Evolutionary conservation across 2,329 filamentous ascomycete genomes (phyloP).

Genomic region (Fusarium xylarioides): DNA sequence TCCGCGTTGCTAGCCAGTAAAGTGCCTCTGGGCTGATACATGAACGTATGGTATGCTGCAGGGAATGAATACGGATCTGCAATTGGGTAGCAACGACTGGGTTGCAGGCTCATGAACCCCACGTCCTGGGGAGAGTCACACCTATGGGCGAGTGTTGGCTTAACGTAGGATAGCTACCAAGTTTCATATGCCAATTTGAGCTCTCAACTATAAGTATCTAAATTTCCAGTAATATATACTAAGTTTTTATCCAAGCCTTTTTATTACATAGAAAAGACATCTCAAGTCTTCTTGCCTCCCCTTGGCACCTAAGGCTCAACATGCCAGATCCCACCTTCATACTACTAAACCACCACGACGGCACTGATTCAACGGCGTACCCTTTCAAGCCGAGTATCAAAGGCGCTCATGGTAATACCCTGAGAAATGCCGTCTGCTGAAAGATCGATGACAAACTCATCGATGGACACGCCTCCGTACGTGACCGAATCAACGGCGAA

Average conservation of each 20-base stretch:
- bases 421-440: not conserved
- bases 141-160: rapidly evolving
- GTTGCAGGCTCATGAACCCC: not conserved
- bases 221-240: rapidly evolving
- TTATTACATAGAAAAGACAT: not conserved
- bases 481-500: not conserved
- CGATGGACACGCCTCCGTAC: not conserved
- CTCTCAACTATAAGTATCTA: not conserved
- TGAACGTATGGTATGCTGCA: not conserved
- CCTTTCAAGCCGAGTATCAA: not conserved
- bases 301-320: not conserved
- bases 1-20: not conserved
- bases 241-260: not conserved
- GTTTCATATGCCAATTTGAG: too few species aligned
- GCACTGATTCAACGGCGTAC: not conserved
- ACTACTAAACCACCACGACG: rapidly evolving
- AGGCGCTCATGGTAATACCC: not conserved
- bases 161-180: too few species aligned
- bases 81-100: not conserved
- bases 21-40: not conserved
- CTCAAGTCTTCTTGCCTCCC: not conserved
- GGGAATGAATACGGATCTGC: not conserved
- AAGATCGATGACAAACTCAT: not conserved
- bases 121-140: not conserved
- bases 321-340: not conserved